Percentiles rank a stretch among this genome's conserved stretches.
These are phyloP conservation scores for Begonia loranthoides DNA, from an alignment of 306 rosid species.

Conservation along the genomic window DNA sequence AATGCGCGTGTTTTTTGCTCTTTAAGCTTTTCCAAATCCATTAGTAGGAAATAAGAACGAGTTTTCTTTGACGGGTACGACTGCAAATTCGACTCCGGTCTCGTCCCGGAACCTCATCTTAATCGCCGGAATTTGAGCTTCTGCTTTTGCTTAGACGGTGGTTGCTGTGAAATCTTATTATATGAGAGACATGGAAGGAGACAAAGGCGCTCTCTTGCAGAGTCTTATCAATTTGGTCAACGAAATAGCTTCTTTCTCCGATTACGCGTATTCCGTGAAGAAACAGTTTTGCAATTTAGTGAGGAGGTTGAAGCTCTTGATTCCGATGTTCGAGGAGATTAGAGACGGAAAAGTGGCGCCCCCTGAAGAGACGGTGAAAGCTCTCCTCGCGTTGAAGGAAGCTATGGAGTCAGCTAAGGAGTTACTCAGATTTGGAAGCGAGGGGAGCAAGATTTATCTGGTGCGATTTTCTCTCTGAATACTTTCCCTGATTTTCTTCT, in stretches of 20 bases:
- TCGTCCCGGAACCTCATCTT: too few species aligned
- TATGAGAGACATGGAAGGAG: conserved; percentile 42
- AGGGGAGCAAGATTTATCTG: conserved; percentile 86
- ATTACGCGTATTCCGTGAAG: conserved; percentile 58
- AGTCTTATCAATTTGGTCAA: conserved; percentile 42
- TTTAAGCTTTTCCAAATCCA: too few species aligned
- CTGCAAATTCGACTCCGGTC: too few species aligned
- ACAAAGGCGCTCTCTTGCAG: conserved; percentile 26
- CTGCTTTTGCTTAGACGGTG: background rate
- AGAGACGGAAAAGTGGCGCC: conserved; percentile 37
- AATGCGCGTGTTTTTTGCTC: too few species aligned
- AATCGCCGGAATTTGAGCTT: too few species aligned
- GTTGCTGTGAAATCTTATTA: background rate
- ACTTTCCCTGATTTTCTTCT: too few species aligned
- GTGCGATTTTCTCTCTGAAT: conserved; percentile 17
- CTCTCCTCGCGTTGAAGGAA: conserved; percentile 38
- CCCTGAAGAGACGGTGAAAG: conserved; percentile 27
- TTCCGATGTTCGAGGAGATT: conserved; percentile 89
- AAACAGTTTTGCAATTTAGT: conserved; percentile 77
- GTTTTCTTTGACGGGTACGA: too few species aligned
- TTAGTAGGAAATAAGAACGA: too few species aligned
- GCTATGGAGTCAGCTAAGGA: conserved; percentile 57
- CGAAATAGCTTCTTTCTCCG: conserved; percentile 64
- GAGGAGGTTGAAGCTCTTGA: conserved; percentile 70
- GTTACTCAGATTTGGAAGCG: conserved; percentile 57